Evolutionary conservation across 2,329 filamentous ascomycete genomes (phyloP), one percentile per base, ranked within the genome.

Genomic region (Aspergillus jensenii): DNA sequence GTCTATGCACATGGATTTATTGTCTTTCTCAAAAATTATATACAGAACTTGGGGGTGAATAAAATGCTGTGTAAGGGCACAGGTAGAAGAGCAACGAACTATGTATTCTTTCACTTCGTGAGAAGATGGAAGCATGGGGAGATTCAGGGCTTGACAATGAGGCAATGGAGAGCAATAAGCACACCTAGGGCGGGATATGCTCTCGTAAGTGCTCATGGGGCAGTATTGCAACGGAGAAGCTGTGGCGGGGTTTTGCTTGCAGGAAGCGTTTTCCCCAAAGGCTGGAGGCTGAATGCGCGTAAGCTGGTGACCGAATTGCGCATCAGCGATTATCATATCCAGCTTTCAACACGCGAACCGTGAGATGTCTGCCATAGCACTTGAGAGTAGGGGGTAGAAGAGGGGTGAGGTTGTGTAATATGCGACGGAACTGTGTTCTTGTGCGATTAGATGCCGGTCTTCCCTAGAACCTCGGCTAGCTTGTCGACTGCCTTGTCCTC

Each of bases 401-500:
- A 33, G 23, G 17, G 17, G 35, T 15, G 39, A 19, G 17, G 21
- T 52, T 23, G 43, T 17, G 25, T 17, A 7, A 33, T 46, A 17
- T 21, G 52, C n/a, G n/a, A 41, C 6, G 31, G n/a, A 39, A 12
- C 23, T 19, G 19, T 17, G 14, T 11, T 17, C 17, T 37, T 19
- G 37, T 33, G 40, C 33, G 35, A 25, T 40, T 74, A 73, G 55
- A 72, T 61, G 54, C 62, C 69, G 17, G 90, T 90, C 83, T 93
- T 93, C 61, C 84, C 85, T 65, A 98, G 77, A 69, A 86, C 82
- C 72, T 88, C 84, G 15, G 91, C 89, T 69, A 98, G 79, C 46
- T 87, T 87, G 68, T 97, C 92, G 40, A 98, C 90, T 33, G 90
- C 89, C 41, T 90, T 88, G 74, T 92, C 84, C 62, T 89, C 83